phyloP scores from a whole-genome alignment of 305 asterid genomes.

The Fraxinus sp. region DNA sequence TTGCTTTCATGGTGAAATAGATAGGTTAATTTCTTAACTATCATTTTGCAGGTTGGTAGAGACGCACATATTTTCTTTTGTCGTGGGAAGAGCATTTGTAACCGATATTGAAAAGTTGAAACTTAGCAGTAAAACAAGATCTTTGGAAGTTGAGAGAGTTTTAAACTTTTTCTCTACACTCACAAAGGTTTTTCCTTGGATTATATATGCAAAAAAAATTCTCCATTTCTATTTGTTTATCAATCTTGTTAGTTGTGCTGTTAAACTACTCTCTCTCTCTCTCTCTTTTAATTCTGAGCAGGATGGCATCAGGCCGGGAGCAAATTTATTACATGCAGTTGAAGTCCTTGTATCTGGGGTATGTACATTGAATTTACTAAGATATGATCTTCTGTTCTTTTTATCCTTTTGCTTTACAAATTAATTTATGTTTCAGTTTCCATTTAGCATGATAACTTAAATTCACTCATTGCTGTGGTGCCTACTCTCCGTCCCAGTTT shows the following conservation, averaged over 20 bases:
- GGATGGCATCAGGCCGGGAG: conserved; percentile 91
- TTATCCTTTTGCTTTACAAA: conserved; percentile 15
- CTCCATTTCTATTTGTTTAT: conserved; percentile 17
- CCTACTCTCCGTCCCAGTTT: conserved; percentile 2
- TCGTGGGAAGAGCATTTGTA: conserved; percentile 98
- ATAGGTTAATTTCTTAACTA: conserved; percentile 27
- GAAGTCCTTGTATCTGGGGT: conserved; percentile 98
- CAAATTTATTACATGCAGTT: conserved; percentile 89
- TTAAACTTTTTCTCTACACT: conserved; percentile 73
- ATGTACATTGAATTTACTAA: conserved; percentile 31
- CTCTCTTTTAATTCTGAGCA: conserved; percentile 40
- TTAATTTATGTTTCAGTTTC: conserved; percentile 12
- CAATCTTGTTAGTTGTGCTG: conserved; percentile 4
- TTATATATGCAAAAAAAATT: conserved; percentile 11
- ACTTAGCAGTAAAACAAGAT: conserved; percentile 89
- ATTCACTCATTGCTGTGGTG: conserved; percentile 16
- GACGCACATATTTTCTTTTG: conserved; percentile 96
- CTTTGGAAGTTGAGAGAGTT: conserved; percentile 88
- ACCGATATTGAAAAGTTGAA: conserved; percentile 94
- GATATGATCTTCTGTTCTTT: conserved; percentile 12
- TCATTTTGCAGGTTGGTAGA: conserved; percentile 86
- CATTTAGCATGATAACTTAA: neutral
- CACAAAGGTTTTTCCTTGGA: conserved; percentile 58
- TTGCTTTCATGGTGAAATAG: conserved; percentile 25
- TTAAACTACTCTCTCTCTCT: neutral